These are phyloP conservation scores for Klebsormidium nitens DNA, from an alignment of 139 green algal species.

Conservation along the genomic window DNA sequence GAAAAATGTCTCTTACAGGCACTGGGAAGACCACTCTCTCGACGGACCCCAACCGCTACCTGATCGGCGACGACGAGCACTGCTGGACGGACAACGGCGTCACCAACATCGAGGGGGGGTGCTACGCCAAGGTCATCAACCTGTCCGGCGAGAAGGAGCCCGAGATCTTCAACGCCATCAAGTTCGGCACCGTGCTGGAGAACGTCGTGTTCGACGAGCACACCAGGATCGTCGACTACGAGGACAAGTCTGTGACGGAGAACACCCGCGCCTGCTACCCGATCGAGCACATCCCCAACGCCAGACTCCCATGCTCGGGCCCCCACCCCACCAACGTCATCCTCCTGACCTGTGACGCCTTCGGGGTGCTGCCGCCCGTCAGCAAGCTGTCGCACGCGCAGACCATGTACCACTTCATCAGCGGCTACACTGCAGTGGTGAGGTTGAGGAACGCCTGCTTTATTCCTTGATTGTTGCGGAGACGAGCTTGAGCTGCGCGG, in stretches of 20 bases:
- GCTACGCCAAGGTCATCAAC: constrained; percentile 92
- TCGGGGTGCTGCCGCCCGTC: constrained; percentile 89
- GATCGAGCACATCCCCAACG: constrained; percentile 86
- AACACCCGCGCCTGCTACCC: constrained; percentile 91
- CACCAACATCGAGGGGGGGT: constrained; percentile 94
- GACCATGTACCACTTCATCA: constrained; percentile 95
- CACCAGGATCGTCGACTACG: constrained; percentile 46
- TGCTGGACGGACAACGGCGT: constrained; percentile 80
- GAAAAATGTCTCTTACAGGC: constrained; percentile 31
- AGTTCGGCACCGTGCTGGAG: constrained; percentile 83
- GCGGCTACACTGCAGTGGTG: constrained; percentile 82
- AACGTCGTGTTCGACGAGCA: constrained; percentile 82
- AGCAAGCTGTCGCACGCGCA: constrained; percentile 70
- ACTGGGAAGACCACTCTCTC: constrained; percentile 63
- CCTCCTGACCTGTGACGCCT: constrained; percentile 78
- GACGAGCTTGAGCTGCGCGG: too few species aligned
- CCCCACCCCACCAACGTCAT: constrained; percentile 54
- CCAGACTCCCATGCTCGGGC: not conserved
- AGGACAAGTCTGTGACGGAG: constrained; percentile 65
- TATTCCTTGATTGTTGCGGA: too few species aligned
- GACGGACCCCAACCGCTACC: constrained; percentile 62
- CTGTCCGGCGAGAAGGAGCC: constrained; percentile 72
- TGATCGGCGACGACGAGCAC: constrained; percentile 95
- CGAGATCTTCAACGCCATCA: constrained; percentile 84
- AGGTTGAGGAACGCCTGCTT: too few species aligned